Percentiles rank a stretch among this genome's conserved stretches.
Evolutionary conservation across 2,329 filamentous ascomycete genomes (phyloP).

Genomic region (Colletotrichum noveboracense): DNA sequence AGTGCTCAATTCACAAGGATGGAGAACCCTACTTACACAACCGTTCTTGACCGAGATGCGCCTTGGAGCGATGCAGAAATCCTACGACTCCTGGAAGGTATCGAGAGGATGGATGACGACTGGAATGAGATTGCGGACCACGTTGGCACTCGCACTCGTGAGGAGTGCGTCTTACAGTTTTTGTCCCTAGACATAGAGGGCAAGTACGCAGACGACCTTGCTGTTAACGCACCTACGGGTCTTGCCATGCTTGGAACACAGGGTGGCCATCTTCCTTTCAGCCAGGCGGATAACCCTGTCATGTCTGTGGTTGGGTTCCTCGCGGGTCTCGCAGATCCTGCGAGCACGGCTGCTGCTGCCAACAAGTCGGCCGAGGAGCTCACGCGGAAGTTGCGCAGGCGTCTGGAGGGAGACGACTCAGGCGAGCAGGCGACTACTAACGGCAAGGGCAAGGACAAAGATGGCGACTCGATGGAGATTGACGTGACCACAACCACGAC

Average conservation of each 20-base stretch:
- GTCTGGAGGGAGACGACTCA: conserved; percentile 66
- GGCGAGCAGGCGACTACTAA: conserved; percentile 43
- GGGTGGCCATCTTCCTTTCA: conserved; percentile 80
- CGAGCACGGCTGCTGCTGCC: conserved; percentile 87
- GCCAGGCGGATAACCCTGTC: conserved; percentile 92
- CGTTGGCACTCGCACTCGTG: conserved; percentile 87
- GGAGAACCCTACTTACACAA: conserved; percentile 84
- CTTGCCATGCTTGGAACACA: conserved; percentile 73
- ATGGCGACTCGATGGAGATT: conserved; percentile 67
- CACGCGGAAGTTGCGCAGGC: conserved; percentile 77
- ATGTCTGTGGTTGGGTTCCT: conserved; percentile 96
- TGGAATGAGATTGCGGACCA: conserved; percentile 94
- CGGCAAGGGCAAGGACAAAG: conserved; percentile 65
- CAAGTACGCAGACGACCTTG: conserved; percentile 83
- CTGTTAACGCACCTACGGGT: conserved; percentile 58
- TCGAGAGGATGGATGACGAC: conserved; percentile 94
- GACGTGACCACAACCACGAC: conserved; percentile 55
- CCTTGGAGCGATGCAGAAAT: conserved; percentile 92
- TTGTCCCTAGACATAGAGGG: conserved; percentile 96
- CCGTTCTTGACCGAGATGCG: conserved; percentile 80
- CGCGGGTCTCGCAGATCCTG: conserved; percentile 87
- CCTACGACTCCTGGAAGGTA: conserved; percentile 84
- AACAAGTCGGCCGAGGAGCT: conserved; percentile 88
- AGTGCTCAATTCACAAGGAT: conserved; percentile 85
- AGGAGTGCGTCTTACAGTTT: conserved; percentile 97